Percentiles rank a stretch among this genome's conserved stretches.
Conservation (phyloP, 73 alveolate genomes). For the Paramecium pentaurelia region DNA sequence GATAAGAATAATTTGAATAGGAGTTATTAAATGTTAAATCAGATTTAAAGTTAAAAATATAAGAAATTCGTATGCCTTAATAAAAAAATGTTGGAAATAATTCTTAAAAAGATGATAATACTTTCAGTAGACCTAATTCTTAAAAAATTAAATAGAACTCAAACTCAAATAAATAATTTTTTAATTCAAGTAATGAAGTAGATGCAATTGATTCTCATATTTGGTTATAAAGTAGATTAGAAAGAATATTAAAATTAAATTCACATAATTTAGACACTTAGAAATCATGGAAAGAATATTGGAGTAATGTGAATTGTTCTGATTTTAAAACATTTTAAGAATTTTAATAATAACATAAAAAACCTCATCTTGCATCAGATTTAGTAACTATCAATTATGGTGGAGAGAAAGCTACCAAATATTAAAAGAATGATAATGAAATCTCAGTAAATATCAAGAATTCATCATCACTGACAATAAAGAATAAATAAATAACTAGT, state of each 20-base stretch:
- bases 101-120: neutral
- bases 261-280: neutral
- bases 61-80: neutral
- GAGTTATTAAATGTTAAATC: neutral
- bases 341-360: neutral
- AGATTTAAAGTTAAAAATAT: neutral
- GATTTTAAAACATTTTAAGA: neutral
- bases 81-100: neutral
- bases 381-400: neutral
- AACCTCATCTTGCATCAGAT: neutral
- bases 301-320: neutral
- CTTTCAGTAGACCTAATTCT: neutral
- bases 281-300: neutral
- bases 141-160: neutral
- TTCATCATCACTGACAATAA: neutral
- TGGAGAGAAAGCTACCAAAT: neutral
- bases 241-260: neutral
- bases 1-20: neutral
- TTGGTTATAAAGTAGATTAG: neutral
- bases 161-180: neutral
- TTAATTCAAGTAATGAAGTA: neutral
- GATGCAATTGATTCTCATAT: neutral
- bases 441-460: neutral
- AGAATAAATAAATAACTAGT: neutral
- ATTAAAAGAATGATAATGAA: neutral